Conservation (phyloP, 208 protist species). For the Kentomonas sorsogonicus region DNA sequence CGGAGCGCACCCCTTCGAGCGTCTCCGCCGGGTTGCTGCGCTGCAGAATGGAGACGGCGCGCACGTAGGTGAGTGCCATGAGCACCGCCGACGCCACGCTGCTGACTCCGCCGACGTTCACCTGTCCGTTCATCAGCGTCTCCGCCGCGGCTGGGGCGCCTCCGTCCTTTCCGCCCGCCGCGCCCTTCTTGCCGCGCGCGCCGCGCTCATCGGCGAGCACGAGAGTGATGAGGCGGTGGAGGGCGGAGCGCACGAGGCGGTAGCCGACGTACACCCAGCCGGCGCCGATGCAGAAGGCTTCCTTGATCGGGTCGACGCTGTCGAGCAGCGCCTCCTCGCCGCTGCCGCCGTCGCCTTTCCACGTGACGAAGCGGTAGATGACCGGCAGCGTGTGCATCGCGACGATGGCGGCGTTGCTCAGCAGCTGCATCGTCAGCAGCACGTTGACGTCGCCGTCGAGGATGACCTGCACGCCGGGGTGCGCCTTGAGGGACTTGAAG, state of each 20-base stretch:
- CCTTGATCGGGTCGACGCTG: slow-evolving; percentile 42
- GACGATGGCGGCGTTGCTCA: slow-evolving; percentile 49
- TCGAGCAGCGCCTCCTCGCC: slow-evolving; percentile 15
- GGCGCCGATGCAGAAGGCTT: slow-evolving; percentile 65
- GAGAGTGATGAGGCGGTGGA: slow-evolving; percentile 25
- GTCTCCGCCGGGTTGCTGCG: slow-evolving; percentile 29
- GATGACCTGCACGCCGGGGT: slow-evolving; percentile 38
- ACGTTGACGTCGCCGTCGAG: slow-evolving; percentile 63
- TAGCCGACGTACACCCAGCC: slow-evolving; percentile 59
- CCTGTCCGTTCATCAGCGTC: slow-evolving; percentile 12
- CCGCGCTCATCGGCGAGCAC: slow-evolving; percentile 21
- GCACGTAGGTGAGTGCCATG: slow-evolving; percentile 56
- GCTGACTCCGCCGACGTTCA: slow-evolving; percentile 29
- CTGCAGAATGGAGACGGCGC: slow-evolving; percentile 51
- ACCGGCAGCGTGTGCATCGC: slow-evolving; percentile 70
- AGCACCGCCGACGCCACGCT: slow-evolving; percentile 31
- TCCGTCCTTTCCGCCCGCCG: neutral
- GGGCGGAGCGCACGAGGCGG: slow-evolving; percentile 35
- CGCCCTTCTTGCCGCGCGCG: slow-evolving; percentile 3
- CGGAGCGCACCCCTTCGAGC: slow-evolving; percentile 30
- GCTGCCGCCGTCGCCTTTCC: slow-evolving; percentile 9
- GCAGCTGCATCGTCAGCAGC: slow-evolving; percentile 67
- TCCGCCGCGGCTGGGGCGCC: neutral
- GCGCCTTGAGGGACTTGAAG: slow-evolving; percentile 25
- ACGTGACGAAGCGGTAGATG: slow-evolving; percentile 44